Evolutionary conservation across 75 land plant species (phyloP).

Genomic region (Cryptomeria japonica): DNA sequence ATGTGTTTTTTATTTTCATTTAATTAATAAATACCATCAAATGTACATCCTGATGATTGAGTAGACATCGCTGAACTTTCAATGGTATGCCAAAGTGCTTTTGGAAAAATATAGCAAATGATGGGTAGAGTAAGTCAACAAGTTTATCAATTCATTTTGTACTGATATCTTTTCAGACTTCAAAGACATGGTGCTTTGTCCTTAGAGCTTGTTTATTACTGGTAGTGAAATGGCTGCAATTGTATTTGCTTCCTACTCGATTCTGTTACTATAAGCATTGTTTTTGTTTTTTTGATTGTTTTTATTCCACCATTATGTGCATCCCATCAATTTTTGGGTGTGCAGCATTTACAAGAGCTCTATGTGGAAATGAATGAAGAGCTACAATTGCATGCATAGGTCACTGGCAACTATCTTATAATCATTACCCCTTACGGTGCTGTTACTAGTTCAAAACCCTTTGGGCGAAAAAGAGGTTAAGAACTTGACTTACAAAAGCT

Average conservation of each 20-base stretch:
- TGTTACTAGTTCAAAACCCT: background rate
- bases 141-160: background rate
- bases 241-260: background rate
- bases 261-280: background rate
- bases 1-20: too few relatives aligned
- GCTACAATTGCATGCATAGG: background rate
- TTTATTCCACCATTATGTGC: too few relatives aligned
- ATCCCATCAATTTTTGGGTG: background rate
- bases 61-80: background rate
- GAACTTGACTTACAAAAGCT: constrained; percentile 57
- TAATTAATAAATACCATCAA: too few relatives aligned
- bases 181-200: background rate
- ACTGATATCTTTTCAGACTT: background rate
- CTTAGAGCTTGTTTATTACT: background rate
- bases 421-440: background rate
- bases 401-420: background rate
- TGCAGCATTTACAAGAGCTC: background rate
- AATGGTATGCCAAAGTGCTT: background rate
- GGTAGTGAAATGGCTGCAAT: background rate
- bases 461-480: background rate
- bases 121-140: background rate
- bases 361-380: background rate
- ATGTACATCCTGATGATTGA: too few relatives aligned
- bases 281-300: background rate
- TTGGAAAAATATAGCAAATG: background rate